These are phyloP conservation scores for Hawksworthiomyces lignivorus DNA, from an alignment of 2,329 filamentous ascomycete genomes.

Conservation along the genomic window DNA sequence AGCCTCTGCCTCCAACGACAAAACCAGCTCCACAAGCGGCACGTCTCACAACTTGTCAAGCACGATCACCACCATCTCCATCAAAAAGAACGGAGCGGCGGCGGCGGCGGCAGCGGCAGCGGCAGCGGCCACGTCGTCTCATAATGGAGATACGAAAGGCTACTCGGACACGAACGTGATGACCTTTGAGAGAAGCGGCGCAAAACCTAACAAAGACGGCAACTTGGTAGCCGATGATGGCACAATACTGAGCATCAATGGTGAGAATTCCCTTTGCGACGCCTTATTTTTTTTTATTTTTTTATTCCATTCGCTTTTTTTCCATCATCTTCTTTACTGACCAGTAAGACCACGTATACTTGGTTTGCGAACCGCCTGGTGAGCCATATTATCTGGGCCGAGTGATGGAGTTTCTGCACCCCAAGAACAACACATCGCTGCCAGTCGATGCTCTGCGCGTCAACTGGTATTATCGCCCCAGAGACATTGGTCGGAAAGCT, in stretches of 20 bases:
- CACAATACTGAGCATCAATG: conserved; percentile 73
- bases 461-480: conserved; percentile 97
- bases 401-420: conserved; percentile 95
- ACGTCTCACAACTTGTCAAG: conserved; percentile 5
- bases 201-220: conserved; percentile 59
- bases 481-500: conserved; percentile 88
- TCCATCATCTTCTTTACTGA: conserved; percentile 2
- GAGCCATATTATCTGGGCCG: conserved; percentile 96
- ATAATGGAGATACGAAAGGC: conserved; percentile 19
- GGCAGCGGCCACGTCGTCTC: conserved; percentile 31
- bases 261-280: too few species aligned
- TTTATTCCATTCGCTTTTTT: not conserved
- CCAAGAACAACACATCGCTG: conserved; percentile 62
- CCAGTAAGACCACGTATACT: conserved; percentile 68
- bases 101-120: conserved; percentile 21
- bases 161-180: conserved; percentile 75
- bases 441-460: conserved; percentile 82
- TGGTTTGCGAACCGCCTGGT: conserved; percentile 93
- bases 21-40: conserved; percentile 17
- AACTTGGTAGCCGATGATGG: conserved; percentile 86
- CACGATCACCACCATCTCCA: conserved; percentile 10
- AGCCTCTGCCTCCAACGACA: conserved; percentile 27
- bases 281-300: conserved; percentile 2
- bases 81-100: conserved; percentile 13
- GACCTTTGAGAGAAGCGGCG: conserved; percentile 68